Conservation (phyloP, 495 filamentous ascomycete genomes). For the Xylaria telfairii region DNA sequence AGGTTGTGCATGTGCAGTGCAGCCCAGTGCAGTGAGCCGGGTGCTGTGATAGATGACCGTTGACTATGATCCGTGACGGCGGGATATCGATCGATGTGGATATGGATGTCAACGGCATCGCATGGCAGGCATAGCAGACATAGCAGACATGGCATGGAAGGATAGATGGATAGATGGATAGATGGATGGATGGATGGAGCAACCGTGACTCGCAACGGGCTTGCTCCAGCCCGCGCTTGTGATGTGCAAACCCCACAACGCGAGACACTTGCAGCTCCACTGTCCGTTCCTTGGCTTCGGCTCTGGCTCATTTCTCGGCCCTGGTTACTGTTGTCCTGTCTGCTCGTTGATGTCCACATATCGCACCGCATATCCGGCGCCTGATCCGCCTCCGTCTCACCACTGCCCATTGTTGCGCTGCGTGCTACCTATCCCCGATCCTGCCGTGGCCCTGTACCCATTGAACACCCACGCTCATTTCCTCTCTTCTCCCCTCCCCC, state of each 20-base stretch:
- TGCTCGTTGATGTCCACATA: slow-evolving; percentile 16
- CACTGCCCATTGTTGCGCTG: slow-evolving; percentile 9
- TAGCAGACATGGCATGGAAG: too few species aligned
- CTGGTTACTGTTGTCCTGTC: slow-evolving; percentile 4
- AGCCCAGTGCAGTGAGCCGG: neutral
- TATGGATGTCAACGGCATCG: neutral
- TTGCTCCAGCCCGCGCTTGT: slow-evolving; percentile 20
- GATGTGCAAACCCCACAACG: slow-evolving; percentile 27
- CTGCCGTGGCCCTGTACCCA: neutral
- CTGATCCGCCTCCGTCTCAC: slow-evolving; percentile 14
- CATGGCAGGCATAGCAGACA: too few species aligned
- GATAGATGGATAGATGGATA: slow-evolving; percentile 6
- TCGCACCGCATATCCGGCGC: slow-evolving; percentile 11
- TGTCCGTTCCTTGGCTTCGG: slow-evolving; percentile 20
- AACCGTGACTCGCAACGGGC: slow-evolving; percentile 6
- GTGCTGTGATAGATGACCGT: neutral
- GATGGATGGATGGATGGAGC: slow-evolving; percentile 6
- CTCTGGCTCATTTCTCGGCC: slow-evolving; percentile 18
- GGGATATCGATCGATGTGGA: neutral
- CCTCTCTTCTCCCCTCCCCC: slow-evolving; percentile 13
- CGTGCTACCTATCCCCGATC: slow-evolving; percentile 4
- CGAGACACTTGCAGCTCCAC: slow-evolving; percentile 27
- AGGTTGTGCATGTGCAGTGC: slow-evolving; percentile 16
- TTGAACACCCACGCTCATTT: slow-evolving; percentile 3
- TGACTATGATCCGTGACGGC: neutral